Percentiles rank a stretch among this genome's conserved stretches.
phyloP scores from a whole-genome alignment of 73 alveolate genomes.

The Paramecium caudatum region DNA sequence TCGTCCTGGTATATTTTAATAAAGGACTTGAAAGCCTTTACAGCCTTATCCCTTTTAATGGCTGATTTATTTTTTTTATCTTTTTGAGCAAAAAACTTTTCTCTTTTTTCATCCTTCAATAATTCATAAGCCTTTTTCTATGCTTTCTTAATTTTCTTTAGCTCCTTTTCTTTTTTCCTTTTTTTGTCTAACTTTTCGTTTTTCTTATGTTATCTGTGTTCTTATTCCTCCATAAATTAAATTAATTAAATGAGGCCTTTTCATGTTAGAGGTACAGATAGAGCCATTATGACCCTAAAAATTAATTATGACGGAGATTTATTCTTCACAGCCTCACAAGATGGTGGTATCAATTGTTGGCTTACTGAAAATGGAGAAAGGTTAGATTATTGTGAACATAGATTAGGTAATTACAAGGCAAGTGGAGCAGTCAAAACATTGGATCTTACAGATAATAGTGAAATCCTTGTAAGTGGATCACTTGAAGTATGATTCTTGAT shows the following conservation, averaged over 20 bases:
- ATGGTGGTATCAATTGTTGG: constrained; percentile 88
- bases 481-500: constrained; percentile 44
- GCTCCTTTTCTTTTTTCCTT: neutral
- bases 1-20: constrained; percentile 45
- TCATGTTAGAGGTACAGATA: constrained; percentile 89
- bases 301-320: constrained; percentile 94
- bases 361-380: constrained; percentile 86
- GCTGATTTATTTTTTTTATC: neutral
- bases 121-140: constrained; percentile 23
- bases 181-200: neutral
- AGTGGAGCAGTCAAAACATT: constrained; percentile 92
- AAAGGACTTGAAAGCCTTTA: constrained; percentile 38
- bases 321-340: constrained; percentile 92
- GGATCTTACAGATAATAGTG: constrained; percentile 88
- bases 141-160: constrained; percentile 20
- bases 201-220: neutral
- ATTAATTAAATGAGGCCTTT: constrained; percentile 87
- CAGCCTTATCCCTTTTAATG: constrained; percentile 48
- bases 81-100: neutral
- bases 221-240: constrained; percentile 56
- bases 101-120: neutral
- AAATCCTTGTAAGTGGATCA: constrained; percentile 88
- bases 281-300: constrained; percentile 90
- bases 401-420: constrained; percentile 90
- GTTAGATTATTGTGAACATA: neutral